A percentile compares a stretch with the other conserved stretches of the same genome.
phyloP scores from a whole-genome alignment of 495 filamentous ascomycete genomes.

The Lophiostoma macrostomum region DNA sequence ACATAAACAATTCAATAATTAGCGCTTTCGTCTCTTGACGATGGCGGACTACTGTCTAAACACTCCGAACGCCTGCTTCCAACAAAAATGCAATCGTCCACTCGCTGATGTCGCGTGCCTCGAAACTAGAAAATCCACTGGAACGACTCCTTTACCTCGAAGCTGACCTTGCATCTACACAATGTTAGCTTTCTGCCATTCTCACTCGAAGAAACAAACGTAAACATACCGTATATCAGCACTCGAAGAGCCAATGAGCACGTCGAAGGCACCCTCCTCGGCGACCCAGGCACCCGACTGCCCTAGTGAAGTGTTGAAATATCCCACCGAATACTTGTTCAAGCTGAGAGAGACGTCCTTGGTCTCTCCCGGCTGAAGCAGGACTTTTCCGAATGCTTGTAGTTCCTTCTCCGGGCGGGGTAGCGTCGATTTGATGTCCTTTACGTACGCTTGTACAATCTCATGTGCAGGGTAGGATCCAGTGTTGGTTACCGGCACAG shows the following conservation, averaged over 20 bases:
- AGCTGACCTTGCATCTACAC: conserved; percentile 17
- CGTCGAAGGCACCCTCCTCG: conserved; percentile 70
- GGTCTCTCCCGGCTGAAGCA: conserved; percentile 57
- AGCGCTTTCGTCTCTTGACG: too few relatives aligned
- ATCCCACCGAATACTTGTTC: conserved; percentile 69
- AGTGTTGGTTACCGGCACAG: conserved; percentile 56
- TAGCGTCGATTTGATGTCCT: conserved; percentile 57
- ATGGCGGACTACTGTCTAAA: too few relatives aligned
- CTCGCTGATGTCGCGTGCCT: not conserved
- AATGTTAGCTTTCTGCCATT: conserved; percentile 10
- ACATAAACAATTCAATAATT: too few relatives aligned
- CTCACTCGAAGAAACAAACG: not conserved
- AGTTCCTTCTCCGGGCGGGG: conserved; percentile 60
- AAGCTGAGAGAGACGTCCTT: conserved; percentile 58
- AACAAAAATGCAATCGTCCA: not conserved
- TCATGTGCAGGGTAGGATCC: conserved; percentile 58
- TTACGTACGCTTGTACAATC: conserved; percentile 67
- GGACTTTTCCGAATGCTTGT: conserved; percentile 68
- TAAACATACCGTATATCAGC: conserved; percentile 44
- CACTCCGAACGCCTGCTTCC: conserved; percentile 6
- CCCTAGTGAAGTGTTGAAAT: conserved; percentile 68
- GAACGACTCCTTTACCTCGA: conserved; percentile 34
- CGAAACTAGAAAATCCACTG: conserved; percentile 31
- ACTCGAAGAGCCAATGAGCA: conserved; percentile 49
- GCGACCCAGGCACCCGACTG: conserved; percentile 61